Base-by-base conservation (phyloP, 768 basidiomycete species). In the Neoboletus brunneissimus region DNA sequence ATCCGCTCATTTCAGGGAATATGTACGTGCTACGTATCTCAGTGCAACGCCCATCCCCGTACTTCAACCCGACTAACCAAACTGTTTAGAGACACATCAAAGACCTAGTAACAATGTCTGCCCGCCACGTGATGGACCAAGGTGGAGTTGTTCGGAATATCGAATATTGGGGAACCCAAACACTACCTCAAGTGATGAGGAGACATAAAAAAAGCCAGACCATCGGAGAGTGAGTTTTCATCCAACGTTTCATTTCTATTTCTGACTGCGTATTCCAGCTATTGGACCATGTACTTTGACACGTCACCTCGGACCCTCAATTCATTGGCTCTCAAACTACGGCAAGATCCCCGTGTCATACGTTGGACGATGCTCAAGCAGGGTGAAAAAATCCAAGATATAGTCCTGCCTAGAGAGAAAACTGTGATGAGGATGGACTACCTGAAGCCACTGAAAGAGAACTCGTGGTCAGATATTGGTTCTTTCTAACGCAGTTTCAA, bases 251-350 rank as follows among this genome's bases (percentile, higher is more conserved):
- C 31, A 8, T 51, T 16, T 41, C 23, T 32, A 0, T 47, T 25
- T n/a, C 58, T 60, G 25, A 69, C 55, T 20, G 15, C 16, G 51
- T 23, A 22, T 48, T 3, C 46, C 63, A 95, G 93, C 64, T 94
- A 94, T 70, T 95, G 91, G 91, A 86, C 88, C 5, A 82, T 96
- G 77, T 83, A 91, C 67, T 96, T 94, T 69, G 94, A 96, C 76
- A 83, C 90, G 4, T 88, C 88, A 10, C 93, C 93, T 12, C 76
- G 77, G 38, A 85, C 83, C 0, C 76, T 95, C 48, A 75, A 77
- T 7, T 75, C 80, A 1, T 76, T 96, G n/a, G 84, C 85, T 61
- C 72, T 75, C 10, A 77, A 88, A 54, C 80, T 95, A 70, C 83
- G 87, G 9, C 78, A 79, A 51, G 94, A 96, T 65, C 91, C 91